Conservation (phyloP, 495 filamentous ascomycete species). For the Talaromyces liani region DNA sequence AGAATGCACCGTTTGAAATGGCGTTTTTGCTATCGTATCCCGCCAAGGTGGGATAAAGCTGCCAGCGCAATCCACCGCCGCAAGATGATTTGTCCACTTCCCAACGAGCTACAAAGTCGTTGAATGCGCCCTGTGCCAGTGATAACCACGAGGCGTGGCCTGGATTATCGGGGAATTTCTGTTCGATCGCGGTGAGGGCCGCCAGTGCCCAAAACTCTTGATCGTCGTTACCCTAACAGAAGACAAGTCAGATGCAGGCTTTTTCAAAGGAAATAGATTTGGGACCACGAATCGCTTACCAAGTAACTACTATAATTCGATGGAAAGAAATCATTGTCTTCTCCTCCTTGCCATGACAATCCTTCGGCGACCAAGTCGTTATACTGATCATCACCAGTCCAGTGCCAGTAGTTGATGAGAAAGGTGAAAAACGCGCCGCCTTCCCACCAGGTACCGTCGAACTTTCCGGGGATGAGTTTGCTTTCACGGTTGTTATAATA, state of each 20-base stretch:
- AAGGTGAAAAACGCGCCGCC: slow-evolving; percentile 67
- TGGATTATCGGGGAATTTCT: slow-evolving; percentile 59
- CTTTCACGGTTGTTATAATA: slow-evolving; percentile 58
- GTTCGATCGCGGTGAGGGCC: slow-evolving; percentile 65
- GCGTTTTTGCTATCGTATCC: slow-evolving; percentile 80
- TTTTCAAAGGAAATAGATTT: background rate
- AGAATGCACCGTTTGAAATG: slow-evolving; percentile 71
- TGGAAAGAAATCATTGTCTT: slow-evolving; percentile 58
- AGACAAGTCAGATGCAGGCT: background rate
- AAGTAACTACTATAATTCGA: slow-evolving; percentile 39
- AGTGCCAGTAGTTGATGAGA: slow-evolving; percentile 71
- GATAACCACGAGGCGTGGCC: slow-evolving; percentile 54
- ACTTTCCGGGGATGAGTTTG: slow-evolving; percentile 56
- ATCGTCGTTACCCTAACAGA: slow-evolving; percentile 59
- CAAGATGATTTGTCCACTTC: slow-evolving; percentile 49
- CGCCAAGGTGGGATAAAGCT: slow-evolving; percentile 72
- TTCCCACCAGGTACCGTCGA: slow-evolving; percentile 68
- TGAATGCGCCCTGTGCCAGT: slow-evolving; percentile 54
- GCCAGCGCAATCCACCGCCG: slow-evolving; percentile 76
- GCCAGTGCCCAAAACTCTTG: slow-evolving; percentile 78
- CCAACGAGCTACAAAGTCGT: slow-evolving; percentile 63
- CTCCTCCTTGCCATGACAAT: slow-evolving; percentile 64
- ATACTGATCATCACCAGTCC: slow-evolving; percentile 64
- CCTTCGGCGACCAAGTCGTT: slow-evolving; percentile 54
- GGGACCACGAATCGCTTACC: background rate